Evolutionary conservation across 257 asterid species (phyloP).

Genomic region (Penstemon barbatus): DNA sequence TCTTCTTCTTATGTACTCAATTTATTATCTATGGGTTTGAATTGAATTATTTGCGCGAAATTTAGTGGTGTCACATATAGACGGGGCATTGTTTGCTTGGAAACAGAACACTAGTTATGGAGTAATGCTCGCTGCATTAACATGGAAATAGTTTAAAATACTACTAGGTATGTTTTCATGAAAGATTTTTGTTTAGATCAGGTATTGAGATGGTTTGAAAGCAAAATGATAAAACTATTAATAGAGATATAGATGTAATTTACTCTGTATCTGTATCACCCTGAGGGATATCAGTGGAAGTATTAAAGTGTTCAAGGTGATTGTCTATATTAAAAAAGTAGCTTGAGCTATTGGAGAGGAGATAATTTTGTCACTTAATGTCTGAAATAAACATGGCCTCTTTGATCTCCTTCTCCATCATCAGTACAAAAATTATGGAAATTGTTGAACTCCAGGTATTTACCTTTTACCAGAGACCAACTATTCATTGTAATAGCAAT

Average conservation of each 20-base stretch:
- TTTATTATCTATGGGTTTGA: slow-evolving; percentile 2
- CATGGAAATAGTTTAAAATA: background rate
- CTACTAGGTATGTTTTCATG: background rate
- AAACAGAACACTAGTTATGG: background rate
- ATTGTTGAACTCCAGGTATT: background rate
- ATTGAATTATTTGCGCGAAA: background rate
- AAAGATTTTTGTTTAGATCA: background rate
- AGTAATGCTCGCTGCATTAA: slow-evolving; percentile 10
- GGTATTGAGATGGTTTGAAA: slow-evolving; percentile 7
- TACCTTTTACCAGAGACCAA: slow-evolving; percentile 12
- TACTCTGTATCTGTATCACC: background rate
- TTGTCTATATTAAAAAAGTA: no score
- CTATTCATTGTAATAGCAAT: background rate
- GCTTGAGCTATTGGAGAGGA: no score
- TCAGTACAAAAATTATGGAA: no score
- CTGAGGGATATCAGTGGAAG: no score
- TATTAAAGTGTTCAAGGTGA: no score
- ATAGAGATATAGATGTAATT: background rate
- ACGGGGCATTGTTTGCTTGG: no score
- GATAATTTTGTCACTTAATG: no score
- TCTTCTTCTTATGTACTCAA: background rate
- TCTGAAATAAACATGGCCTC: no score
- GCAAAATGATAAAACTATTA: background rate
- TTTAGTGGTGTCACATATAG: no score
- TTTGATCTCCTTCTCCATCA: no score